phyloP scores from a whole-genome alignment of 2,329 filamentous ascomycete species.

The Leptographium procerum region DNA sequence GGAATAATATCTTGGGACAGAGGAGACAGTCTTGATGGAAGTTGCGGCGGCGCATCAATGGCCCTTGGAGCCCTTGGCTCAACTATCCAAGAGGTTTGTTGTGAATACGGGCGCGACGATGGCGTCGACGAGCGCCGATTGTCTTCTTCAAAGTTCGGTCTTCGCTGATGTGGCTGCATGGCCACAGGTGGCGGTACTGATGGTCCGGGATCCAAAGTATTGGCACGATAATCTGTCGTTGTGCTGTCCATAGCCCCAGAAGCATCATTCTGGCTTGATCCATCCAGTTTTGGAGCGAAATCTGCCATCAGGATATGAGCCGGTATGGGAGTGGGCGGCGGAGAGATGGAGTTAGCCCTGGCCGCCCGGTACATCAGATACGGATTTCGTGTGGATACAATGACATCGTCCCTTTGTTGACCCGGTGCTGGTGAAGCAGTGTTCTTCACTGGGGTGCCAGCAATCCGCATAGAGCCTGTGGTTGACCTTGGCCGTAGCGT shows the following conservation, averaged over 20 bases:
- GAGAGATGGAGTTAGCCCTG: conserved; percentile 3
- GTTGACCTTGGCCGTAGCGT: not conserved
- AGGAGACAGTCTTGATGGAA: not conserved
- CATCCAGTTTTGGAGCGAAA: not conserved
- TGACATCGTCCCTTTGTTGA: not conserved
- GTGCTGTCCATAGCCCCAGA: not conserved
- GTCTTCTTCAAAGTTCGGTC: not conserved
- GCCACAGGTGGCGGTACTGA: not conserved
- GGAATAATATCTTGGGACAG: not conserved
- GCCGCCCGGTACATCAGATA: not conserved
- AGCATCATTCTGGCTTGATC: not conserved
- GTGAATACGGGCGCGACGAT: not conserved
- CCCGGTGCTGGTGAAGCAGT: not conserved
- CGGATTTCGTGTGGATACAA: not conserved
- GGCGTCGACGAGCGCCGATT: not conserved
- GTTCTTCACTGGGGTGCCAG: not conserved
- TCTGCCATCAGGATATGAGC: not conserved
- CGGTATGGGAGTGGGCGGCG: conserved; percentile 3
- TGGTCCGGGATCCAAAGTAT: not conserved
- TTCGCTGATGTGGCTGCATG: not conserved
- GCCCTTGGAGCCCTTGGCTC: not conserved
- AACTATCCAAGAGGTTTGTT: not conserved
- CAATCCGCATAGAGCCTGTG: not conserved
- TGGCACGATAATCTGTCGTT: not conserved
- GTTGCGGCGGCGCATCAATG: not conserved